These are phyloP conservation scores for Akanthomyces lecanii DNA, from an alignment of 2,329 filamentous ascomycete species.

Conservation along the genomic window DNA sequence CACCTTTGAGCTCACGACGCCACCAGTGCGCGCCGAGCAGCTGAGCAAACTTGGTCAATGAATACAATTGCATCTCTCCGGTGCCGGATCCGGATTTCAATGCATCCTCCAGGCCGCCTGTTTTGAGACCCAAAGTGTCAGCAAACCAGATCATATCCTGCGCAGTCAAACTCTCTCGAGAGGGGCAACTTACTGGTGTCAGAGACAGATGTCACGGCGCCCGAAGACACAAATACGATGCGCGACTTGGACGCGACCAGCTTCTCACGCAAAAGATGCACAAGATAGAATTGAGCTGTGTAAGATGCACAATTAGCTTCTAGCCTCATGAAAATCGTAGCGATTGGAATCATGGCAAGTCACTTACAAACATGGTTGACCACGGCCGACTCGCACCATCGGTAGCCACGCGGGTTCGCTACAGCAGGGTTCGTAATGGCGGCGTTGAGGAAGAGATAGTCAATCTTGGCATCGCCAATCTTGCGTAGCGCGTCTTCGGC, in stretches of 20 bases:
- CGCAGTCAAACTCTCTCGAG: background rate
- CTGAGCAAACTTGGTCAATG: constrained; percentile 46
- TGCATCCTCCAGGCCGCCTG: constrained; percentile 36
- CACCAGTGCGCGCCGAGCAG: constrained; percentile 52
- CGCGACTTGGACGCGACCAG: constrained; percentile 43
- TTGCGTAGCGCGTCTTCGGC: constrained; percentile 39
- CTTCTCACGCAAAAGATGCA: constrained; percentile 46
- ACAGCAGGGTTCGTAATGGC: constrained; percentile 34
- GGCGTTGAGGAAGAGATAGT: constrained; percentile 49
- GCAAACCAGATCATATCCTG: background rate
- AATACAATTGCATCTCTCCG: constrained; percentile 31
- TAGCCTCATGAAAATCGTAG: too few relatives aligned
- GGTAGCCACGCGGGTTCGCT: constrained; percentile 37
- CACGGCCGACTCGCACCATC: constrained; percentile 47
- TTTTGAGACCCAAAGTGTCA: background rate
- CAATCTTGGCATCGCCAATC: constrained; percentile 39
- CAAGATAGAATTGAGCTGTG: constrained; percentile 50
- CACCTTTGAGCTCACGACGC: constrained; percentile 45
- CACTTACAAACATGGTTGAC: constrained; percentile 50
- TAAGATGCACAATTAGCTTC: background rate
- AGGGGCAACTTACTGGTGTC: constrained; percentile 30
- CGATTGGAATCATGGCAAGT: background rate
- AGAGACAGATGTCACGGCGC: constrained; percentile 36
- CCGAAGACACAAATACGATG: constrained; percentile 49
- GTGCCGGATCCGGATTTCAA: constrained; percentile 37